Evolutionary conservation across 176 grass and related monocot genomes (phyloP).

Genomic region (Dendrocalamus sinicus): DNA sequence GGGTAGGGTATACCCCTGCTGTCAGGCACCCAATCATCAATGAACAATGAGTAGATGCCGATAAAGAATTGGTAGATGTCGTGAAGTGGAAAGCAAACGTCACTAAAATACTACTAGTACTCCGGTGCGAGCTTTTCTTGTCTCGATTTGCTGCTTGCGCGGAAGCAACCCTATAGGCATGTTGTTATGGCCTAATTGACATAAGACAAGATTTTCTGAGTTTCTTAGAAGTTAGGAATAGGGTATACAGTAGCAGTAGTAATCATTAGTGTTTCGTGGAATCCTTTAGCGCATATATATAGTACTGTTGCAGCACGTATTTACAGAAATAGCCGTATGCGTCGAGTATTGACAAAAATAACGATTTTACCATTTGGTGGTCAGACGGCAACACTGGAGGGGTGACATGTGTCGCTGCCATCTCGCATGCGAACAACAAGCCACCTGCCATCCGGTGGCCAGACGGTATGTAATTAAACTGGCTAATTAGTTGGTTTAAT

Average conservation of each 20-base stretch:
- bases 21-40: neutral
- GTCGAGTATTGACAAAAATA: too few species aligned
- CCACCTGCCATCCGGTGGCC: too few species aligned
- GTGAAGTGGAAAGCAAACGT: slow-evolving; percentile 36
- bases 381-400: too few species aligned
- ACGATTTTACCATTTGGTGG: too few species aligned
- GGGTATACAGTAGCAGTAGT: neutral
- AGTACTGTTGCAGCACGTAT: accelerated
- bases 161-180: neutral
- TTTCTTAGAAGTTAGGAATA: neutral
- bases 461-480: too few species aligned
- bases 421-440: too few species aligned
- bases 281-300: too few species aligned
- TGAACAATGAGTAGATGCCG: neutral
- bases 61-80: neutral
- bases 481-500: too few species aligned
- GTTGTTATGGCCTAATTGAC: neutral
- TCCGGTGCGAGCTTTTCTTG: neutral
- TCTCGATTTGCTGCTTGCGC: neutral
- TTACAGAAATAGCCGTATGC: too few species aligned
- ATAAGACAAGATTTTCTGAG: neutral
- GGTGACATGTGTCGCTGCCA: too few species aligned
- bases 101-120: neutral
- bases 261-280: neutral
- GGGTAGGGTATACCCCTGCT: neutral